Evolutionary conservation across 2,329 filamentous ascomycete genomes (phyloP), one percentile per base, ranked within the genome.

Genomic region (Diaporthe caulivora): DNA sequence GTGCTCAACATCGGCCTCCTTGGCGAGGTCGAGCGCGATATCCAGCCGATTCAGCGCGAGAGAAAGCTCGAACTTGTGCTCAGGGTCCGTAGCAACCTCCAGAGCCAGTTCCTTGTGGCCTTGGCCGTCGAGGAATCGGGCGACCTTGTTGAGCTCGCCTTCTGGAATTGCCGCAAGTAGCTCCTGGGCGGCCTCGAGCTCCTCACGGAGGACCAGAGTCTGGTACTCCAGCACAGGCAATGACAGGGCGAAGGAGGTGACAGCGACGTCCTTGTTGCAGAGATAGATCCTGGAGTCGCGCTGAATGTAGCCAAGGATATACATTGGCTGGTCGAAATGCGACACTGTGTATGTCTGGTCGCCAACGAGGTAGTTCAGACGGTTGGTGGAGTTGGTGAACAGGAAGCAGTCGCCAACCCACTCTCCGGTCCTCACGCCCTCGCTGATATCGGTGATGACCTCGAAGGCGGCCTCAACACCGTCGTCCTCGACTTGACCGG

Each of bases 371-470:
- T 98, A 98, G 87, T 98, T 98, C 74, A 99, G 88, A 75, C 97
- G 94, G 87, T 98, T 98, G 13, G 95, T 97, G 82, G 90, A 94
- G 88, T 97, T 98, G 71, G 97, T 98, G 89, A 98, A 99, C 82
- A 98, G 95, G 88, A 99, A 98, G 86, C 96, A 98, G 86, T 99
- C 97, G 76, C 97, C 97, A 72, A 99, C 94, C 97, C 97, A 99
- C 86, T 97, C 94, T 78, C 96, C 97, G 26, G 96, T 98, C 77
- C 94, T 93, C 68, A 98, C 95, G 76, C 92, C 94, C 85, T 98
- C 97, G 81, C 93, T 96, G 80, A 98, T 95, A 81, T 98, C 97
- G 31, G 95, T 98, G 71, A 98, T 94, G 37, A 98, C 94, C 81
- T 98, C 97, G 78, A 99, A 98, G 8, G 97, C 97, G 31, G 95